Evolutionary conservation across 768 basidiomycete genomes (phyloP).

Genomic region (Kwoniella europaea): DNA sequence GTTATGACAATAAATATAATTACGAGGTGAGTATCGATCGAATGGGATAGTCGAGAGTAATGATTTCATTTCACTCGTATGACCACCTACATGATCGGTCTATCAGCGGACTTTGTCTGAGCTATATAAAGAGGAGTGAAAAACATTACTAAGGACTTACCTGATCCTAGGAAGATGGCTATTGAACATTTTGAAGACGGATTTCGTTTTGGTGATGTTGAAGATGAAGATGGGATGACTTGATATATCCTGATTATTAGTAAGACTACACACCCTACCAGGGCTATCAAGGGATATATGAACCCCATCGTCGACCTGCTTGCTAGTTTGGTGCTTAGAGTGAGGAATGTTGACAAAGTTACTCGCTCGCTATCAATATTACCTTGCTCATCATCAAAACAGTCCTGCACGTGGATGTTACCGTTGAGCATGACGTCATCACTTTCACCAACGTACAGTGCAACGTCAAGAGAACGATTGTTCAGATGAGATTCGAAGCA

Average conservation of each 20-base stretch:
- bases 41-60: constrained; percentile 76
- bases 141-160: constrained; percentile 60
- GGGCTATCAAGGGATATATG: neutral
- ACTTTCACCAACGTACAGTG: neutral
- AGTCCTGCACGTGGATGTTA: neutral
- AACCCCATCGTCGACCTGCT: no score
- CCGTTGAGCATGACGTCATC: constrained; percentile 6
- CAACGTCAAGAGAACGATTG: no score
- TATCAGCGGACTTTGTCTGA: constrained; percentile 6
- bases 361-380: neutral
- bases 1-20: constrained; percentile 80
- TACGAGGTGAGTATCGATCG: constrained; percentile 72
- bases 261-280: constrained; percentile 5
- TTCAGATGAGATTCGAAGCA: no score
- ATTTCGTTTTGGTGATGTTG: neutral
- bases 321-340: no score
- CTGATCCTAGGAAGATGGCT: constrained; percentile 92
- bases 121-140: neutral
- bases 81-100: constrained; percentile 71
- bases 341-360: no score
- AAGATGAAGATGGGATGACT: constrained; percentile 17
- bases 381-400: neutral
- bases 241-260: constrained; percentile 31
- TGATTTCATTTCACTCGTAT: constrained; percentile 83
- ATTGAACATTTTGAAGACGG: constrained; percentile 61